These are phyloP conservation scores for Fusarium ambrosium DNA, from an alignment of 2,329 filamentous ascomycete genomes.

Conservation along the genomic window DNA sequence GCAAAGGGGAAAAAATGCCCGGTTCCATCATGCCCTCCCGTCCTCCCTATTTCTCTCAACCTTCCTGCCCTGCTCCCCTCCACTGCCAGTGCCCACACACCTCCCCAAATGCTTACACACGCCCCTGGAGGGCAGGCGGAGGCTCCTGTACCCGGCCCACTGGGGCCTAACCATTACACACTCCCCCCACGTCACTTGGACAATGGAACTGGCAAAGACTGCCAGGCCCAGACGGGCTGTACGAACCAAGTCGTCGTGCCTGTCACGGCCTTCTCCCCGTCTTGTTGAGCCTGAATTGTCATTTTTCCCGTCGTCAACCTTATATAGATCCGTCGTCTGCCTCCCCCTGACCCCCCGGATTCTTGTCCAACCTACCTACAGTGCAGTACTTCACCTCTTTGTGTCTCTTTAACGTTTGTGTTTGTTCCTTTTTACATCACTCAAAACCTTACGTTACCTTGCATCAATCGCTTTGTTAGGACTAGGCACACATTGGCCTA, in stretches of 20 bases:
- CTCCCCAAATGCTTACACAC: not conserved
- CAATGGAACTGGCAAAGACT: conserved; percentile 26
- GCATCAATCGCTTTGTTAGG: conserved; percentile 17
- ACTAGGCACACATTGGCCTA: conserved; percentile 32
- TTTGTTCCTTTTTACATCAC: conserved; percentile 12
- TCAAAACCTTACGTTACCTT: conserved; percentile 7
- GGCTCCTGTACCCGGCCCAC: conserved; percentile 24
- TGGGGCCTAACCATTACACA: conserved; percentile 38
- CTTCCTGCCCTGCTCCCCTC: not conserved
- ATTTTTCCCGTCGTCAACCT: conserved; percentile 43
- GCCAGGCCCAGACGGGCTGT: conserved; percentile 29
- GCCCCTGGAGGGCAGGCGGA: conserved; percentile 4
- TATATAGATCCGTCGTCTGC: conserved; percentile 45
- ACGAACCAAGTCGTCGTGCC: conserved; percentile 27
- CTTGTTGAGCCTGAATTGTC: conserved; percentile 43
- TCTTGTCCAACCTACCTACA: conserved; percentile 17
- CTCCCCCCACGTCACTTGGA: conserved; percentile 40
- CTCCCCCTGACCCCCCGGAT: conserved; percentile 25
- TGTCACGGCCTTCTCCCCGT: conserved; percentile 48
- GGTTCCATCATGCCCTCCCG: conserved; percentile 7
- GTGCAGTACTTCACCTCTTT: conserved; percentile 10
- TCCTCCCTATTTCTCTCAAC: conserved; percentile 2
- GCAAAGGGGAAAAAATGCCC: conserved; percentile 17
- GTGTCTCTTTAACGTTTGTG: conserved; percentile 22
- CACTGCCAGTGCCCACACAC: conserved; percentile 14